These are phyloP conservation scores for Xylariaceae sp. DNA, from an alignment of 2,329 filamentous ascomycete species.

Conservation along the genomic window DNA sequence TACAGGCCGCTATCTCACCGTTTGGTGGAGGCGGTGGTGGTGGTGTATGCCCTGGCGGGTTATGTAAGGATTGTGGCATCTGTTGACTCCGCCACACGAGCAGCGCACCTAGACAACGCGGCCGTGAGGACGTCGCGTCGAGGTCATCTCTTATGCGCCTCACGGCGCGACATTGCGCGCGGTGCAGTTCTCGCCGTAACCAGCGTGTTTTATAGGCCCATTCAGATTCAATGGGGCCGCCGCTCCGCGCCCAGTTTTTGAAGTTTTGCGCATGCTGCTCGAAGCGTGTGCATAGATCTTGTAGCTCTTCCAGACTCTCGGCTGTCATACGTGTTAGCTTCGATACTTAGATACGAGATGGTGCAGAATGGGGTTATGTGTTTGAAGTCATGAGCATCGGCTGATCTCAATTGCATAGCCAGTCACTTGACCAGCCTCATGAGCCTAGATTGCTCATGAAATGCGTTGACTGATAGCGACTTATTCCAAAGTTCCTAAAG, in stretches of 20 bases:
- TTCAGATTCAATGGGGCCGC: constrained; percentile 52
- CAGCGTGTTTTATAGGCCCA: constrained; percentile 51
- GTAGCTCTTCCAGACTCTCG: constrained; percentile 51
- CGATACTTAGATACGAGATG: no score
- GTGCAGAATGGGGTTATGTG: not conserved
- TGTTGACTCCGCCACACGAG: constrained; percentile 50
- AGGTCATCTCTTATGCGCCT: constrained; percentile 49
- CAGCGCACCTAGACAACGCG: constrained; percentile 54
- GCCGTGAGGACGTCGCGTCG: constrained; percentile 37
- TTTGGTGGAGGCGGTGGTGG: constrained; percentile 5
- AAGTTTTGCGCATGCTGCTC: constrained; percentile 46
- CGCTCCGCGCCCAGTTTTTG: constrained; percentile 51
- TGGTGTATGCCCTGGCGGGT: constrained; percentile 9
- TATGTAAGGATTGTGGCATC: constrained; percentile 2
- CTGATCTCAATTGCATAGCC: no score
- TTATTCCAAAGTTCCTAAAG: not conserved
- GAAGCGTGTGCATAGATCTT: constrained; percentile 42
- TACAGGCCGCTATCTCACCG: constrained; percentile 46
- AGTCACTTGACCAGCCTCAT: constrained; percentile 6
- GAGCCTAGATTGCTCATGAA: no score
- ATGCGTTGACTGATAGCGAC: not conserved
- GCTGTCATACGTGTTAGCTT: constrained; percentile 32
- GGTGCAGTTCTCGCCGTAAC: constrained; percentile 50
- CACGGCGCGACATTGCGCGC: constrained; percentile 55
- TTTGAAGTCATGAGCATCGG: no score